These are phyloP conservation scores for Fragaria vesca DNA, from an alignment of 306 rosid genomes.

Conservation along the genomic window DNA sequence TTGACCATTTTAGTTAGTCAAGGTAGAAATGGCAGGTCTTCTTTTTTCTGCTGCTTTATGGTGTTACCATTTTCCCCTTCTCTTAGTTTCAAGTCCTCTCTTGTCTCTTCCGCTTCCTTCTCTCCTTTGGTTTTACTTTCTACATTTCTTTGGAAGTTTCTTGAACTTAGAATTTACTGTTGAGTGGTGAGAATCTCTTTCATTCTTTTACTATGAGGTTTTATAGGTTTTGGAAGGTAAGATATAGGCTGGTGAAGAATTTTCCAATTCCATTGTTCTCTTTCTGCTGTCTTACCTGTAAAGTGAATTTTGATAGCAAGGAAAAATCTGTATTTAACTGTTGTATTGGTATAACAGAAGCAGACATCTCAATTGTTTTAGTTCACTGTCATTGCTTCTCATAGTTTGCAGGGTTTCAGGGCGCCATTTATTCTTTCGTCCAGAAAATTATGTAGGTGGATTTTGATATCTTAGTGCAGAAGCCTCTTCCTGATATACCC, in stretches of 20 bases:
- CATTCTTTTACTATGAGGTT: conserved; percentile 57
- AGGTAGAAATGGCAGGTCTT: conserved; percentile 64
- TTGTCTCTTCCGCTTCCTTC: conserved; percentile 5
- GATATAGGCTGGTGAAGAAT: conserved; percentile 72
- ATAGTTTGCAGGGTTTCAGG: conserved; percentile 17
- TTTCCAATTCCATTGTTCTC: conserved; percentile 39
- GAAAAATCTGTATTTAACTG: conserved; percentile 54
- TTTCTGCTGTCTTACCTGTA: conserved; percentile 67
- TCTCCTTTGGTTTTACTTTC: background rate
- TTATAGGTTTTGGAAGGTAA: conserved; percentile 66
- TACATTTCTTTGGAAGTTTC: conserved; percentile 33
- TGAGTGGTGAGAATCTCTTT: conserved; percentile 71
- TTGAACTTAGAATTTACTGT: conserved; percentile 48
- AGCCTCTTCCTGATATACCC: background rate
- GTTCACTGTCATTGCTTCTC: conserved; percentile 29
- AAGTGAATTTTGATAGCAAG: conserved; percentile 96
- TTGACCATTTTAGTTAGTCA: conserved; percentile 70
- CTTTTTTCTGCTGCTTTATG: conserved; percentile 48
- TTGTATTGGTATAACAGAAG: conserved; percentile 51
- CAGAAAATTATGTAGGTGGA: background rate
- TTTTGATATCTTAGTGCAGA: background rate
- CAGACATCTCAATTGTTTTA: conserved; percentile 35
- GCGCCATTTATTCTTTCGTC: background rate
- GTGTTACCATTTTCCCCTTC: conserved; percentile 46
- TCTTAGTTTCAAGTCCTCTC: conserved; percentile 45